phyloP scores from a whole-genome alignment of 805 yeast species.

The Blastobotrys attinorum region DNA sequence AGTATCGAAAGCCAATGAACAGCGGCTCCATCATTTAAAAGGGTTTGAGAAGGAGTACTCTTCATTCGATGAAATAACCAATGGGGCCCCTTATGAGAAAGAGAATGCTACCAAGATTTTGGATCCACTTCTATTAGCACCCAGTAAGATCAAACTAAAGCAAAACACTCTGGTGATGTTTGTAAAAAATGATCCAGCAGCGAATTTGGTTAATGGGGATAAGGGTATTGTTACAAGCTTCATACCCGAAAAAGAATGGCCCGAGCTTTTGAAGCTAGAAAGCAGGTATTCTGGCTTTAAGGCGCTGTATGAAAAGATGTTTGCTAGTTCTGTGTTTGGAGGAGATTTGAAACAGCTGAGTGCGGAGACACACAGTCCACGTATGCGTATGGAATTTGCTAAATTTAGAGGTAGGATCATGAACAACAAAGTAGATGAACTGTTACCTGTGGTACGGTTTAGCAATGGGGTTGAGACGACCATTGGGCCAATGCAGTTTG shows the following conservation, averaged over 20 bases:
- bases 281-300: not conserved
- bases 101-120: not conserved
- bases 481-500: not conserved
- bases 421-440: not conserved
- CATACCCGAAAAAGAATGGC: not conserved
- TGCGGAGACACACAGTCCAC: too few species aligned
- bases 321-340: not conserved
- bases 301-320: not conserved
- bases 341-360: not conserved
- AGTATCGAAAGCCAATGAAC: constrained; percentile 66
- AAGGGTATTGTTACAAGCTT: not conserved
- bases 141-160: not conserved
- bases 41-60: constrained; percentile 40
- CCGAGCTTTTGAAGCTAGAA: too few species aligned
- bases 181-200: not conserved
- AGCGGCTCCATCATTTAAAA: constrained; percentile 41
- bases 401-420: not conserved
- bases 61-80: constrained; percentile 35
- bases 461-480: not conserved
- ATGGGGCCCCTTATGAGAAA: not conserved
- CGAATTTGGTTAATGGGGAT: not conserved
- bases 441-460: not conserved
- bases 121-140: not conserved
- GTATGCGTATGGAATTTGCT: not conserved
- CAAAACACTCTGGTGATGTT: not conserved